These are phyloP conservation scores for Penicillium sp. DNA, from an alignment of 2,329 filamentous ascomycete species.

Conservation along the genomic window DNA sequence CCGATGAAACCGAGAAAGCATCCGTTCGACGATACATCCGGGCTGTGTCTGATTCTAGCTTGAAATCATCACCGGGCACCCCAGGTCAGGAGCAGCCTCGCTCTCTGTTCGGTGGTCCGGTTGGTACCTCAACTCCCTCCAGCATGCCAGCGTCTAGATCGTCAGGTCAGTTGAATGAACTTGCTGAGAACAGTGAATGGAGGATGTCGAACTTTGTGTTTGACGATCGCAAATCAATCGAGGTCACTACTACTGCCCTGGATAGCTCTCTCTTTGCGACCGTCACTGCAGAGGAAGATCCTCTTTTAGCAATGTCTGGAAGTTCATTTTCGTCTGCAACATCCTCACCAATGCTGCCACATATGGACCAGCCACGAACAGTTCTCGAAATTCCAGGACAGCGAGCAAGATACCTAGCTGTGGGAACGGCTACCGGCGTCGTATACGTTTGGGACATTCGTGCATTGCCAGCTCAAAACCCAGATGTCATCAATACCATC, in stretches of 20 bases:
- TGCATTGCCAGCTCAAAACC: conserved; percentile 58
- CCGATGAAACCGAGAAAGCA: conserved; percentile 59
- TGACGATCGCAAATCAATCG: conserved; percentile 58
- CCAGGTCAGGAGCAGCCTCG: conserved; percentile 16
- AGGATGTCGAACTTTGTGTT: conserved; percentile 62
- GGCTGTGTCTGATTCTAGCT: conserved; percentile 43
- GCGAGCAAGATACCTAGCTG: conserved; percentile 74
- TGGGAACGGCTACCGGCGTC: conserved; percentile 77
- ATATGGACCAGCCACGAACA: conserved; percentile 44
- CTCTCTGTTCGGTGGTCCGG: conserved; percentile 56
- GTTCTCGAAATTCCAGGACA: conserved; percentile 75
- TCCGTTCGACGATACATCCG: conserved; percentile 61
- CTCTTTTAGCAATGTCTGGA: conserved; percentile 62
- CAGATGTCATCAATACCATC: conserved; percentile 59
- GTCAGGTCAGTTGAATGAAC: conserved; percentile 32
- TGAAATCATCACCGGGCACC: conserved; percentile 16
- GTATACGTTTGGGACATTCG: conserved; percentile 85
- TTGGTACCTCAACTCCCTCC: conserved; percentile 22
- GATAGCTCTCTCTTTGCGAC: conserved; percentile 74
- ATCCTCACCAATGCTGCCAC: conserved; percentile 53
- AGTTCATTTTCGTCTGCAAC: conserved; percentile 56
- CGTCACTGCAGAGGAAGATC: conserved; percentile 75
- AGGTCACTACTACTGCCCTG: conserved; percentile 69
- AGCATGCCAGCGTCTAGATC: conserved; percentile 36
- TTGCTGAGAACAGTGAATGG: conserved; percentile 63